Conservation (phyloP, 2,329 filamentous ascomycete genomes). For the Colletotrichum graminicola region DNA sequence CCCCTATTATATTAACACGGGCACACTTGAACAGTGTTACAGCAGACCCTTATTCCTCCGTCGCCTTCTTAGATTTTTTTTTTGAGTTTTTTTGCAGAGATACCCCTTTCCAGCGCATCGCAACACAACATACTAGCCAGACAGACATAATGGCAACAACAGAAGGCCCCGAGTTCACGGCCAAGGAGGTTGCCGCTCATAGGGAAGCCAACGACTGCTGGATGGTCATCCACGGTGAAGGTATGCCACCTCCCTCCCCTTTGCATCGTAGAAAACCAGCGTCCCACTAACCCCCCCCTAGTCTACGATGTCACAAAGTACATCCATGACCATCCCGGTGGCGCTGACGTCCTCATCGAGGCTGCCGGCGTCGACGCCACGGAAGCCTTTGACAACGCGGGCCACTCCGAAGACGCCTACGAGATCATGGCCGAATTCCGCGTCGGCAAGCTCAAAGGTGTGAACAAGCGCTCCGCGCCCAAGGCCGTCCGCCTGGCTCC, state of each 20-base stretch:
- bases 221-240: constrained; percentile 68
- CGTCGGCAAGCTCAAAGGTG: constrained; percentile 55
- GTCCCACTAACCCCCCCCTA: constrained; percentile 43
- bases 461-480: constrained; percentile 42
- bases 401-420: constrained; percentile 76
- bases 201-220: constrained; percentile 62
- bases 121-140: neutral
- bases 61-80: neutral
- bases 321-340: constrained; percentile 74
- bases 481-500: constrained; percentile 45
- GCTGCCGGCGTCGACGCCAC: constrained; percentile 83
- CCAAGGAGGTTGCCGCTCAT: constrained; percentile 62
- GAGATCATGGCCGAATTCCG: constrained; percentile 56
- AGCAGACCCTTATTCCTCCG: neutral
- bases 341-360: constrained; percentile 82
- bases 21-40: neutral
- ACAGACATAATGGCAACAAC: constrained; percentile 34
- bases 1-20: constrained; percentile 15
- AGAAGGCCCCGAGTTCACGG: constrained; percentile 48
- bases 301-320: constrained; percentile 72
- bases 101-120: neutral
- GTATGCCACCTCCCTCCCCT: constrained; percentile 48
- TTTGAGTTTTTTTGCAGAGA: constrained; percentile 17
- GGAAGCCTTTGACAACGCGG: constrained; percentile 85
- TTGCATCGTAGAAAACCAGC: neutral